These are phyloP conservation scores for Beta lomatogona DNA, from an alignment of 179 eudicot genomes.

Conservation along the genomic window DNA sequence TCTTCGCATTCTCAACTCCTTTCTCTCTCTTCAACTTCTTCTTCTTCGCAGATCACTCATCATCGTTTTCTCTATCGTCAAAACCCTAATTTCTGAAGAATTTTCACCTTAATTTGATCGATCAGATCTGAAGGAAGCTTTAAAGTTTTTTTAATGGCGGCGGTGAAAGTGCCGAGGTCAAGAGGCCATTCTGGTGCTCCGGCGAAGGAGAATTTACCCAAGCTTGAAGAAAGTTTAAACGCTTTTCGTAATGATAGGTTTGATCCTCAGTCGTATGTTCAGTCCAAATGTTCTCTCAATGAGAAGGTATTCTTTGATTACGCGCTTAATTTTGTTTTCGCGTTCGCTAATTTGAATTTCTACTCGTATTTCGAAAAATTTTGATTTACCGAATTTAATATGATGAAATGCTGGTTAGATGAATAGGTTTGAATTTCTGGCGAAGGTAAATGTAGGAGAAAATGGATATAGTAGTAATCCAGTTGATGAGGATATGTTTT, in stretches of 20 bases:
- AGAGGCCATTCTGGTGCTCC: conserved; percentile 41
- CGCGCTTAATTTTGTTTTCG: not conserved
- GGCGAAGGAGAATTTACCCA: conserved; percentile 48
- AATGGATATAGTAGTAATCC: not conserved
- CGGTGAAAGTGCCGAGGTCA: conserved; percentile 43
- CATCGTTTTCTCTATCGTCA: not conserved
- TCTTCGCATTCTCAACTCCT: conserved; percentile 1
- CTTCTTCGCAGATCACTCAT: conserved; percentile 10
- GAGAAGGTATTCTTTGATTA: conserved; percentile 38
- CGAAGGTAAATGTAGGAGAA: not conserved
- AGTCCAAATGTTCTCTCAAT: conserved; percentile 51
- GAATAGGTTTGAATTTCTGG: not conserved
- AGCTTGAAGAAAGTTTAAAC: conserved; percentile 50
- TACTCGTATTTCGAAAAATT: not conserved
- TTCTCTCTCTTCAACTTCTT: conserved; percentile 9
- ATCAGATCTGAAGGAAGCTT: conserved; percentile 11
- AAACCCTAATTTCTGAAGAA: conserved; percentile 15
- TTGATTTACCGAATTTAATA: too few relatives aligned
- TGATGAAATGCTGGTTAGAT: not conserved
- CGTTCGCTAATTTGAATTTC: not conserved
- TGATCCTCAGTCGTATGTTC: conserved; percentile 48
- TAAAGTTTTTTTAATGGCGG: conserved; percentile 30
- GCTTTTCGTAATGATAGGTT: conserved; percentile 48
- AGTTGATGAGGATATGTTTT: not conserved
- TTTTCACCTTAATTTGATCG: not conserved